Base-by-base conservation (phyloP, 2,329 filamentous ascomycete genomes). In the Didymella exigua region DNA sequence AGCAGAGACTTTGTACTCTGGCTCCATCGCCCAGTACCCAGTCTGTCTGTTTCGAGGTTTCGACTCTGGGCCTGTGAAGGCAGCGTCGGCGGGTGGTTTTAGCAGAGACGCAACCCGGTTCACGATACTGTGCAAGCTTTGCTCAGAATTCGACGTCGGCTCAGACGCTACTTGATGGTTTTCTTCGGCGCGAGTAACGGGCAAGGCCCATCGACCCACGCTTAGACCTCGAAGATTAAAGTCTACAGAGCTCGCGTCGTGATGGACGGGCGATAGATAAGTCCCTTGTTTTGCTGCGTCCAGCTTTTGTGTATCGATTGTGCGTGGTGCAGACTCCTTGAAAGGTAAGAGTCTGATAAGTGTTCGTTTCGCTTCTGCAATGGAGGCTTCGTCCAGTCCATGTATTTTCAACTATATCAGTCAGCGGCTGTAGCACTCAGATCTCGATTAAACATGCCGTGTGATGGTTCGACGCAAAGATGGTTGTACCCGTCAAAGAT, bases 121-220 rank as follows among this genome's bases (percentile, higher is more conserved):
- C n/a, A 46, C 29, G 11, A 55, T 44, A 10, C 46, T 14, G 13
- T 55, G 46, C 26, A 23, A 36, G 34, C 16, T 49, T 23, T 49
- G 40, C 14, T 45, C 45, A 3, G 29, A 21, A 10, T 26, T 13
- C 9, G 44, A 31, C 27, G 38, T 21, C 8, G 46, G 3, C 2
- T 36, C 19, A 41, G 19, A 19, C 2, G 8, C 19, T 19, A 19
- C 26, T 16, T 41, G 33, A n/a, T 14, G 9, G 4, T 13, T 19
- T n/a, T 30, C 29, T 18, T 51, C 23, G 13, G 37, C 19, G 21
- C 52, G 58, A 21, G 34, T 18, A 6, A 66, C 29, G 8, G 66
- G 67, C 23, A 62, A 27, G n/a, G 57, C 59, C 65, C 70, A 70
- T 2, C 73, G 71, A 13, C 68, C 71, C 8, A 73, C 19, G 2